Evolutionary conservation across 2,329 filamentous ascomycete species (phyloP), one percentile per base, ranked within the genome.

Genomic region (Shiraia sp.): DNA sequence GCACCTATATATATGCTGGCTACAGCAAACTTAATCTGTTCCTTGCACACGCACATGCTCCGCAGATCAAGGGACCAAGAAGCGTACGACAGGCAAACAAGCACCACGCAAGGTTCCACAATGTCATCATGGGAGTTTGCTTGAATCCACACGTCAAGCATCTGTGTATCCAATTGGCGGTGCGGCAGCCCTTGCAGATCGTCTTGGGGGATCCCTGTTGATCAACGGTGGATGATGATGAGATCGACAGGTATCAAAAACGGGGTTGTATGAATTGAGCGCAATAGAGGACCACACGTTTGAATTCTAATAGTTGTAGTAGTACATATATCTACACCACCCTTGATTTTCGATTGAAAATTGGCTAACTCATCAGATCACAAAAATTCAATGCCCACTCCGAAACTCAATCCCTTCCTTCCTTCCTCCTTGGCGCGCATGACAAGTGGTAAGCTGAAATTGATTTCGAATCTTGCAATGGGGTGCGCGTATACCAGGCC

Each of bases 331-430:
- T 49, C 49, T 54, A 56, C 51, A 48, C 24, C 31, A n/a, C 35
- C 4, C 14, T n/a, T n/a, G n/a, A n/a, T 35, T 32, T 22, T 29
- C 15, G 2, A 27, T 7, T 19, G 16, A 10, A n/a, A 4, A 13
- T 2, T 29, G 9, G 14, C n/a, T 27, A 19, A n/a, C 29, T 8
- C 38, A 30, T 45, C 17, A 13, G n/a, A 28, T 32, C 56, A 97
- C 78, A 97, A 73, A 68, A 99, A 96, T 73, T 88, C 95, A 64
- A 99, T 90, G 35, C 93, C 93, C 28, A 99, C 89, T n/a, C 93
- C 93, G 59, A 99, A 85, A 68, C 93, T 90, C 51, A 99, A 66
- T 1, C 93, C 93, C 74, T 99, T 99, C 40, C 92, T 82, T 12
- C 83, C 86, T 57, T 93, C 86, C 72, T 99, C 93, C 25, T 90